phyloP scores from a whole-genome alignment of 306 rosid species.

The Begonia fuchsioides region DNA sequence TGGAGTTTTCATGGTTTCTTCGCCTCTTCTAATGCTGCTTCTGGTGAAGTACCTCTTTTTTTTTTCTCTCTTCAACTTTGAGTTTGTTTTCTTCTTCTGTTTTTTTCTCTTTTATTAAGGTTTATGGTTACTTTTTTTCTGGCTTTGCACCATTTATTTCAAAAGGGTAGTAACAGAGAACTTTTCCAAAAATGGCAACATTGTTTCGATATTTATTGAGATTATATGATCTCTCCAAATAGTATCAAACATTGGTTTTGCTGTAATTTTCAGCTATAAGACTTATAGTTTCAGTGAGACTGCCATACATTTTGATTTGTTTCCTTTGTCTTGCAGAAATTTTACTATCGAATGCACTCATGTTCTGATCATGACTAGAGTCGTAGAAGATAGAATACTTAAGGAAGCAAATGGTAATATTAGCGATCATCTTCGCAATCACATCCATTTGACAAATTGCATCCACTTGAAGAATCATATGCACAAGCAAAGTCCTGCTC shows the following conservation, averaged over 20 bases:
- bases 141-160: constrained; percentile 4
- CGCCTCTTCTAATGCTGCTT: constrained; percentile 13
- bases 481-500: constrained; percentile 92
- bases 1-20: constrained; percentile 10
- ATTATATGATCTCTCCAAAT: constrained; percentile 13
- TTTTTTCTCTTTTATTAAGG: constrained; percentile 11
- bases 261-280: constrained; percentile 15
- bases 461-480: constrained; percentile 98
- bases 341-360: constrained; percentile 22
- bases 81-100: constrained; percentile 3
- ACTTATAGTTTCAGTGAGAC: constrained; percentile 10
- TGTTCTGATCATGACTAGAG: constrained; percentile 85
- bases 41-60: constrained; percentile 8
- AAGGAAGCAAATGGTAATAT: constrained; percentile 97
- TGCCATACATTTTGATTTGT: constrained; percentile 25
- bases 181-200: constrained; percentile 4
- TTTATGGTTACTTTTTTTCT: constrained; percentile 4
- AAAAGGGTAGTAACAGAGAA: no score
- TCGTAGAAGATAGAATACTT: constrained; percentile 74
- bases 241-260: constrained; percentile 7
- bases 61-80: constrained; percentile 4
- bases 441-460: constrained; percentile 92
- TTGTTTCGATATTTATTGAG: constrained; percentile 1
- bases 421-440: constrained; percentile 90
- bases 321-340: constrained; percentile 33